Evolutionary conservation across 129 eudicot genomes (phyloP).

Genomic region (Tanacetum coccineum): DNA sequence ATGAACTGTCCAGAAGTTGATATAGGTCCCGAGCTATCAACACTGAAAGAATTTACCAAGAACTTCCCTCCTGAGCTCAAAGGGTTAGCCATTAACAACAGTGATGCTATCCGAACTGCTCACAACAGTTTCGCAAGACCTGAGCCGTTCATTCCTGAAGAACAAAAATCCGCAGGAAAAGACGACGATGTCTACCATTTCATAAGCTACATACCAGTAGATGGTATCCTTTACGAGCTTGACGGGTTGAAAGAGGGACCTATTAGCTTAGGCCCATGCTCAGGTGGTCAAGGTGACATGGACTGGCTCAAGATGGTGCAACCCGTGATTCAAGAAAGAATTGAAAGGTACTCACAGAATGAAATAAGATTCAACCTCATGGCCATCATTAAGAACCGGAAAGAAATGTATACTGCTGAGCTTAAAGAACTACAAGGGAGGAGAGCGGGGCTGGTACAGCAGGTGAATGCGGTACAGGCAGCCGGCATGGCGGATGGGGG

Average conservation of each 20-base stretch:
- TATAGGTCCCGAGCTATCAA: conserved; percentile 78
- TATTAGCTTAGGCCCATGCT: conserved; percentile 79
- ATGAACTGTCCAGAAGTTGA: conserved; percentile 90
- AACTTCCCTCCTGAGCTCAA: conserved; percentile 92
- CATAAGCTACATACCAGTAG: conserved; percentile 89
- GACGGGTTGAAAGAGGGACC: conserved; percentile 95
- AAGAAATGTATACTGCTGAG: conserved; percentile 82
- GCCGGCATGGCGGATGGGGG: conserved; percentile 56
- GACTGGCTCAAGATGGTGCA: conserved; percentile 78
- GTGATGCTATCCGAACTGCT: conserved; percentile 93
- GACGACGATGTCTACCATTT: conserved; percentile 97
- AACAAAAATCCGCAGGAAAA: conserved; percentile 73
- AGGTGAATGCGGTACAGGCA: conserved; percentile 51
- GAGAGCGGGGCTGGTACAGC: conserved; percentile 74
- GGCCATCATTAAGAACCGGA: conserved; percentile 88
- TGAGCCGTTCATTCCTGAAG: conserved; percentile 84
- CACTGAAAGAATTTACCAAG: conserved; percentile 79
- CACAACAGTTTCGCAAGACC: conserved; percentile 99
- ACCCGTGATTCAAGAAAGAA: conserved; percentile 90
- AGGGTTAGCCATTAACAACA: conserved; percentile 93
- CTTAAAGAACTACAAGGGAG: conserved; percentile 78
- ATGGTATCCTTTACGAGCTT: conserved; percentile 90
- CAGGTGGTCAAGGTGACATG: conserved; percentile 69
- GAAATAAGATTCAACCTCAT: conserved; percentile 86
- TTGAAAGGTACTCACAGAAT: conserved; percentile 73